phyloP scores from a whole-genome alignment of 1,139 yeast species.

The Yamadazyma atmosphaerica region DNA sequence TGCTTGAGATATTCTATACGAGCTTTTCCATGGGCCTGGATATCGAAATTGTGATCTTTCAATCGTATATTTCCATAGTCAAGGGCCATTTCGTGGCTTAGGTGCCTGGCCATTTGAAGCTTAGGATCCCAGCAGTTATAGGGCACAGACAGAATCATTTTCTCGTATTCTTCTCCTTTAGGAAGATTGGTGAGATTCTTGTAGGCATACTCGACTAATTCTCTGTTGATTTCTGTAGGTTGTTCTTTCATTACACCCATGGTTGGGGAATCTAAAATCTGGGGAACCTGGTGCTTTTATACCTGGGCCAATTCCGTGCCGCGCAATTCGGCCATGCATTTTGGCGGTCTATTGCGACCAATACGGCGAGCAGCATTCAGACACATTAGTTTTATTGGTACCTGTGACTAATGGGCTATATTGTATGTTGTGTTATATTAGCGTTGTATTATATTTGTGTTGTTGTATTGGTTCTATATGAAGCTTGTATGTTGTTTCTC shows the following conservation, averaged over 20 bases:
- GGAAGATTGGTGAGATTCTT: constrained; percentile 44
- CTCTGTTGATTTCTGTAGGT: constrained; percentile 27
- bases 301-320: too few relatives aligned
- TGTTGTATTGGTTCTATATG: too few relatives aligned
- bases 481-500: too few relatives aligned
- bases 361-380: too few relatives aligned
- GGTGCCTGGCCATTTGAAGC: constrained; percentile 19
- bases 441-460: too few relatives aligned
- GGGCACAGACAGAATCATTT: constrained; percentile 28
- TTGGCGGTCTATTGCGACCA: too few relatives aligned
- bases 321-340: too few relatives aligned
- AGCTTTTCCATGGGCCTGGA: constrained; percentile 27
- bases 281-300: too few relatives aligned
- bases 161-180: constrained; percentile 28
- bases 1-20: constrained; percentile 34
- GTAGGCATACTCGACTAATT: constrained; percentile 43
- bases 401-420: too few relatives aligned
- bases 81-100: constrained; percentile 24
- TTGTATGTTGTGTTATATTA: too few relatives aligned
- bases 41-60: constrained; percentile 30
- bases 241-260: constrained; percentile 5
- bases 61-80: constrained; percentile 43
- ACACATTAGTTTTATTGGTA: too few relatives aligned
- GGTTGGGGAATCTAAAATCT: background rate
- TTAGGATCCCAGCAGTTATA: constrained; percentile 22